Conservation (phyloP, 169 alveolate genomes). For the Cyclospora cayetanensis region DNA sequence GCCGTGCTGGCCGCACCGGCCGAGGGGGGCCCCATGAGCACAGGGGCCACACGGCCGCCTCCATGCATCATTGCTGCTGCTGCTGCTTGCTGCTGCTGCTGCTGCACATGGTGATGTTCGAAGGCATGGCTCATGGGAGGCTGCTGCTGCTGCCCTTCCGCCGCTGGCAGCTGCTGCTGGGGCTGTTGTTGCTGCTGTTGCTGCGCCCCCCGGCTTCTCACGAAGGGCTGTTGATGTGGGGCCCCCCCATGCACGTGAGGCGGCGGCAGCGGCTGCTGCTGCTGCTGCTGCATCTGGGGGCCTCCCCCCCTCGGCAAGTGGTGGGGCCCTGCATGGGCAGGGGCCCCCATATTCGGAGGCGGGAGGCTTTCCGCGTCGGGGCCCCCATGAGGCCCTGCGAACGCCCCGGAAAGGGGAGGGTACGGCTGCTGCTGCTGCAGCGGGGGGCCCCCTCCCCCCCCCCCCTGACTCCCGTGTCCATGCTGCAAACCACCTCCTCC, state of each 20-base stretch:
- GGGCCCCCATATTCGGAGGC: background rate
- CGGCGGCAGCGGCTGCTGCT: conserved; percentile 21
- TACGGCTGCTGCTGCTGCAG: conserved; percentile 33
- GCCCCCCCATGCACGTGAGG: background rate
- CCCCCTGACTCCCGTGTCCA: conserved; percentile 10
- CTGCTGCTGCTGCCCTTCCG: conserved; percentile 20
- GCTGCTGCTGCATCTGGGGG: conserved; percentile 13
- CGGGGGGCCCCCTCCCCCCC: conserved; percentile 18
- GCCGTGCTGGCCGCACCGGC: background rate
- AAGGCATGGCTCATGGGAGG: background rate
- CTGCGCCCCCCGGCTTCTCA: conserved; percentile 3
- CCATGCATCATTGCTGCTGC: conserved; percentile 28
- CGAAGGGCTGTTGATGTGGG: background rate
- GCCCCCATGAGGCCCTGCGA: background rate
- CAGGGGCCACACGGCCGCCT: background rate
- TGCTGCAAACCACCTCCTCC: background rate
- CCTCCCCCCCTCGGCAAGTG: conserved; percentile 8
- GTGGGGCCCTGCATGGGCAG: conserved; percentile 21
- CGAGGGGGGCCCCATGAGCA: conserved; percentile 3
- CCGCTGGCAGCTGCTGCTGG: conserved; percentile 9
- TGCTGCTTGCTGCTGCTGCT: conserved; percentile 7
- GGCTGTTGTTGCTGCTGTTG: no score
- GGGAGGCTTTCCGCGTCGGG: background rate
- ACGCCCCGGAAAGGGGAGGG: conserved; percentile 1
- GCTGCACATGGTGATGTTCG: conserved; percentile 16